Evolutionary conservation across 495 filamentous ascomycete species (phyloP), one percentile per base, ranked within the genome.

Genomic region (Apodospora peruviana): DNA sequence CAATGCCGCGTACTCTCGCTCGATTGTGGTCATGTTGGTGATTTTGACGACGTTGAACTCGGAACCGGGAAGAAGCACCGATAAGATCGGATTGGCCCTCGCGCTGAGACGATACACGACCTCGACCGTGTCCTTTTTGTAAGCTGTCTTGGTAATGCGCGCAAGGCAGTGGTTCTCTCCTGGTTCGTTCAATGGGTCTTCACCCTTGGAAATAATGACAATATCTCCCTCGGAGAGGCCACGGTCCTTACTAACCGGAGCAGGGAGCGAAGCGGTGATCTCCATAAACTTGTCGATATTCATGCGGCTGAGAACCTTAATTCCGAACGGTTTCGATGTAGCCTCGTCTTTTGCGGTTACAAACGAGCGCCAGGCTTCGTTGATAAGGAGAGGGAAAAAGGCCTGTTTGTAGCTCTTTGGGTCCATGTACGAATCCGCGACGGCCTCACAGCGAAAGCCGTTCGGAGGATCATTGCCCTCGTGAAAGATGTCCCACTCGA

Each of bases 311-410:
- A 86, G 78, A 10, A 97, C 71, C 47, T 89, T 94, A 58, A 96
- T 79, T 43, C 90, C 88, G 51, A 93, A 87, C 0, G 85, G 74
- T 48, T 83, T 88, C 58, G 82, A 84, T 20, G 72, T 82, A 12
- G 80, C 79, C 66, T 98, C 94, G 58, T 98, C 90, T 59, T 88
- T 89, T 2, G 86, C 81, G 40, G 88, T 88, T 25, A 95, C 81
- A 57, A 98, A 93, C 1, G 88, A 85, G 63, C 95, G 87, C 93
- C 93, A 98, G 41, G 90, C 91, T 66, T 98, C 93, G 40, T 95
- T 83, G 40, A 94, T 82, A 25, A 98, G 77, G 32, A 98, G 73
- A 10, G 93, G 94, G 48, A 90, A 82, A 72, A 97, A 98, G 0
- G 88, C 91, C 42, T 78, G 74, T 67, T 95, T 88, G 60, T 97